Base-by-base conservation (phyloP, 2,329 filamentous ascomycete genomes). In the Geoglossum cookeanum region DNA sequence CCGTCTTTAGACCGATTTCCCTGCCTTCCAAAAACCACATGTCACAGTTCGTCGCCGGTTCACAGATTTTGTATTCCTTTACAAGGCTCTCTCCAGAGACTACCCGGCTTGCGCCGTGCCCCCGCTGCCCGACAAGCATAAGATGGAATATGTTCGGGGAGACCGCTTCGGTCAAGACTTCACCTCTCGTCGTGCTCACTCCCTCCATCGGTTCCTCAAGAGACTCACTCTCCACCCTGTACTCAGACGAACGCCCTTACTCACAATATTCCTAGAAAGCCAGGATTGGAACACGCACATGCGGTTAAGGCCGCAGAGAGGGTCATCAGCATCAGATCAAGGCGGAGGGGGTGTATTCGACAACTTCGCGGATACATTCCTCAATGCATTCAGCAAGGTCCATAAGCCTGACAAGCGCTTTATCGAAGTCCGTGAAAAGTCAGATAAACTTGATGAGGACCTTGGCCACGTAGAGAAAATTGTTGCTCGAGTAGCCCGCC, bases 221-320 rank as follows among this genome's bases (percentile, higher is more conserved):
- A 85, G 92, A 3, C 75, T 96, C 58, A 82, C 90, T 2, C 76
- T 95, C 49, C 92, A 98, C 66, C 92, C 92, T 0, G 84, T 91
- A 17, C 79, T 98, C 53, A 85, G 92, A 30, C 81, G 90, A 58
- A 85, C 87, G 0, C 77, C 83, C 30, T 81, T 97, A 42, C 76
- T 98, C 35, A 84, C 92, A 64, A 84, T 83, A 59, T 98, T 98
- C 68, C 80, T 98, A 61, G 92, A 98, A 71, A 90, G 84, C 59
- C 80, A 78, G 30, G 92, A 98, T 70, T 98, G 92, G 92, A 97
- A 98, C 69, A 85, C 89, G 37, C 91, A 88, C 52, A 96, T 98
- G 90, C 83, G 83, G 64, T 80, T 81, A 62, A 81, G 89, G 53
- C 79, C 84, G 9, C 77, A 79, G 55, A 78, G 91, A 52, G 78